These are phyloP conservation scores for Cydonia oblonga DNA, from an alignment of 331 rosid species.

Conservation along the genomic window DNA sequence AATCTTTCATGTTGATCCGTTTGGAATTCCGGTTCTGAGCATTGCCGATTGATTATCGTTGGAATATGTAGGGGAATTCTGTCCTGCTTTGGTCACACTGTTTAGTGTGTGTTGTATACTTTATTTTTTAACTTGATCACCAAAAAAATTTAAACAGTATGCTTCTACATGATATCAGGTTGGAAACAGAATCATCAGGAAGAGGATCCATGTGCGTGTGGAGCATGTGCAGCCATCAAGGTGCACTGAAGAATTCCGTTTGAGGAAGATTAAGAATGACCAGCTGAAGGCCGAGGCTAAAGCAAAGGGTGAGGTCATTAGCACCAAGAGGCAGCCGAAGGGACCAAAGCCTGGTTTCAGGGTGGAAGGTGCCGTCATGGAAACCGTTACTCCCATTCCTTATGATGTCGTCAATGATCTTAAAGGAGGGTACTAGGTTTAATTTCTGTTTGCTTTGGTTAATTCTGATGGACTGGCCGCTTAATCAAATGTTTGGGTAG, in stretches of 20 bases:
- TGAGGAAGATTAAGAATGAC: conserved; percentile 58
- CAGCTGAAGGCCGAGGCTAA: conserved; percentile 66
- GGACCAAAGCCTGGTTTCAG: conserved; percentile 90
- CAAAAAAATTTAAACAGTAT: neutral
- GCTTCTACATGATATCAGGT: conserved; percentile 32
- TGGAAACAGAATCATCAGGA: conserved; percentile 50
- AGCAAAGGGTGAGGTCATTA: conserved; percentile 47
- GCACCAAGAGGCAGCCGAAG: conserved; percentile 72
- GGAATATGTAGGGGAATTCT: conserved; percentile 5
- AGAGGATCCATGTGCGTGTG: conserved; percentile 81
- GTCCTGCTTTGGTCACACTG: no score
- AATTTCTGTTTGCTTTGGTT: neutral
- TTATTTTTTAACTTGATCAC: neutral
- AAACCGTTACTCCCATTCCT: conserved; percentile 83
- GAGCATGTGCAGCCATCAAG: conserved; percentile 82
- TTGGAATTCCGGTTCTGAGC: no score
- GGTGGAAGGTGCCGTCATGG: conserved; percentile 76
- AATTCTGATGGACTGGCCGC: no score
- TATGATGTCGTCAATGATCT: conserved; percentile 85
- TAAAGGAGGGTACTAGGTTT: conserved; percentile 66
- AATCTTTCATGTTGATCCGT: no score
- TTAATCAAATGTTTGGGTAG: neutral
- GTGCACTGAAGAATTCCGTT: conserved; percentile 64
- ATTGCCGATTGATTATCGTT: no score
- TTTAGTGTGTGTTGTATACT: neutral